Conservation (phyloP, 108 stramenopile species). For the Cyclotella atomus region DNA sequence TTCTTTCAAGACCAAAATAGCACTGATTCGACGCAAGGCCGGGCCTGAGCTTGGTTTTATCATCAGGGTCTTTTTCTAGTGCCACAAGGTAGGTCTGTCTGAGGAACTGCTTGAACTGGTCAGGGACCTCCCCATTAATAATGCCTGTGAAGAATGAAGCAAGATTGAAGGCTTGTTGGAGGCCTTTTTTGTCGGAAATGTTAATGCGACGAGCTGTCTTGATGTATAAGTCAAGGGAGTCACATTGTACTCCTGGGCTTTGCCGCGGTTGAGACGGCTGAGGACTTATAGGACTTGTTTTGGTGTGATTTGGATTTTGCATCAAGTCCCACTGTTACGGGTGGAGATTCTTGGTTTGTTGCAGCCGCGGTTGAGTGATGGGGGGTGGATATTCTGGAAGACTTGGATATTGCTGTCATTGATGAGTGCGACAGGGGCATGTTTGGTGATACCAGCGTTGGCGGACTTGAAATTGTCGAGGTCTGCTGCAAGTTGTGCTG, state of each 20-base stretch:
- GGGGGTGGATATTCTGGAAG: not conserved
- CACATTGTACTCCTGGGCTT: not conserved
- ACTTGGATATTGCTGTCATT: not conserved
- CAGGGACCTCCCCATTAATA: not conserved
- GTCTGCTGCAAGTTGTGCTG: not conserved
- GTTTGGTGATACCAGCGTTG: not conserved
- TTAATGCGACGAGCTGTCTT: not conserved
- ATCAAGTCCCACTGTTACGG: not conserved
- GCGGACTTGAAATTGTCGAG: not conserved
- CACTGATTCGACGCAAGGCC: constrained; percentile 20
- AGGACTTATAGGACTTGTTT: not conserved
- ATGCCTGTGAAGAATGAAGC: not conserved
- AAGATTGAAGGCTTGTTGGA: not conserved
- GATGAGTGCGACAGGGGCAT: not conserved
- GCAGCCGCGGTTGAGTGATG: not conserved
- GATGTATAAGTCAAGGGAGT: not conserved
- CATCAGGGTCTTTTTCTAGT: not conserved
- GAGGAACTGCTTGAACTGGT: not conserved
- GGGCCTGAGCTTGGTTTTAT: constrained; percentile 17
- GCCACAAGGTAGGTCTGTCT: not conserved
- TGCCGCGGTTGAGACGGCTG: not conserved
- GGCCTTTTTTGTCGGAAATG: not conserved
- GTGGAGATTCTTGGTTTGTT: not conserved
- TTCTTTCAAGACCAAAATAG: not conserved
- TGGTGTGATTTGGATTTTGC: not conserved